Evolutionary conservation across 495 filamentous ascomycete species (phyloP).

Genomic region (Peziza echinospora): DNA sequence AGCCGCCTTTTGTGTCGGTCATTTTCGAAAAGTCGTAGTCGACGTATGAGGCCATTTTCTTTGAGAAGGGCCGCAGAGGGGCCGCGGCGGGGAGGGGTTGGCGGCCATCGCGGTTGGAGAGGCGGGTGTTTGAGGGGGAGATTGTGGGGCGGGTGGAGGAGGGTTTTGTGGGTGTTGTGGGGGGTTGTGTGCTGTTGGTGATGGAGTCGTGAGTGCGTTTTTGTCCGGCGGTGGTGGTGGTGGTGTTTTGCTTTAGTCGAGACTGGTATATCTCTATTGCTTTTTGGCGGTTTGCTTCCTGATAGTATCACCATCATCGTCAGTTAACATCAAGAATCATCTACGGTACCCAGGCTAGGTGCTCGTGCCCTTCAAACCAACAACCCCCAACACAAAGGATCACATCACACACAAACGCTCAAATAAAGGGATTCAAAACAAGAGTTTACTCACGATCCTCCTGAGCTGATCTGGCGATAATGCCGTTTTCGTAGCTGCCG

Average conservation of each 20-base stretch:
- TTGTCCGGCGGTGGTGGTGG: constrained; percentile 15
- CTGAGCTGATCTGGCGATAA: no score
- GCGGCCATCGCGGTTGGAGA: constrained; percentile 19
- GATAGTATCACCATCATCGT: no score
- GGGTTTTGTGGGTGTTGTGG: constrained; percentile 22
- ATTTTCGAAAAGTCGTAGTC: constrained; percentile 96
- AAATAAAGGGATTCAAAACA: no score
- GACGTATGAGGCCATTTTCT: constrained; percentile 46
- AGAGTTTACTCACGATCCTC: no score
- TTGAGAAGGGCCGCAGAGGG: background rate
- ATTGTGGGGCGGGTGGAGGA: constrained; percentile 22
- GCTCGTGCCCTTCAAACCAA: no score
- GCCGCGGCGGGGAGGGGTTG: constrained; percentile 29
- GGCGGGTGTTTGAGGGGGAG: constrained; percentile 7
- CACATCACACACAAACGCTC: no score
- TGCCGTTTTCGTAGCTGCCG: no score
- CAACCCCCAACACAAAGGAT: no score
- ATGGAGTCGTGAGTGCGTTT: no score
- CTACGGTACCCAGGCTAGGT: no score
- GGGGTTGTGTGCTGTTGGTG: no score
- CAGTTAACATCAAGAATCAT: no score
- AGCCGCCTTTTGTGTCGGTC: constrained; percentile 92
- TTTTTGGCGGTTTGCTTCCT: constrained; percentile 81
- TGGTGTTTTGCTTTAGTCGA: constrained; percentile 33
- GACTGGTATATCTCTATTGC: constrained; percentile 78